Evolutionary conservation across 225 moss, liverwort and hornwort species (phyloP).

Genomic region (Pseudoscleropodium purum): DNA sequence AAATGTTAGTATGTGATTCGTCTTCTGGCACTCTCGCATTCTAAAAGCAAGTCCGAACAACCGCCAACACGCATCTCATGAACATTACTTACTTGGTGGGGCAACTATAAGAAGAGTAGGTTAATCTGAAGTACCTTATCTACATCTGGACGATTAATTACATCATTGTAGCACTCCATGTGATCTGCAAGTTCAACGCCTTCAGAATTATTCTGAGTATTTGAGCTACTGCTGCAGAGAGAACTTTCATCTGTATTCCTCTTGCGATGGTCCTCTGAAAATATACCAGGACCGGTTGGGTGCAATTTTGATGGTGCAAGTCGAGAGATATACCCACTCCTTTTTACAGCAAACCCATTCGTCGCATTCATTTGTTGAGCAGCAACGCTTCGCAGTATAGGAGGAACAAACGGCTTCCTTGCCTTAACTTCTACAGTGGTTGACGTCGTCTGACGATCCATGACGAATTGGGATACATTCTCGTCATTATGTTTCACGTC

Average conservation of each 20-base stretch:
- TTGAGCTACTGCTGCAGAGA: constrained; percentile 7
- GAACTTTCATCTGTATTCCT: constrained; percentile 11
- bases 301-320: constrained; percentile 25
- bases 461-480: not conserved
- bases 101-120: not conserved
- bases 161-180: constrained; percentile 2
- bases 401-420: constrained; percentile 44
- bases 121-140: constrained; percentile 15
- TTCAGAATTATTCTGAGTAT: constrained; percentile 15
- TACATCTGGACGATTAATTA: not conserved
- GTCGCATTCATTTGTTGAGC: not conserved
- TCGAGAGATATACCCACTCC: constrained; percentile 48
- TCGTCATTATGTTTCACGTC: constrained; percentile 9
- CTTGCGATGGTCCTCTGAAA: constrained; percentile 8
- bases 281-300: constrained; percentile 5
- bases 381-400: constrained; percentile 12
- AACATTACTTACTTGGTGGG: not conserved
- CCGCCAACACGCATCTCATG: not conserved
- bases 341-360: not conserved
- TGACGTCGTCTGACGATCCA: not conserved
- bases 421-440: constrained; percentile 5
- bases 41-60: not conserved
- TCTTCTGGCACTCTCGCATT: not conserved
- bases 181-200: constrained; percentile 33
- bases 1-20: not conserved